Conservation (phyloP, 2,329 filamentous ascomycete species). For the Trichophaea hybrida region DNA sequence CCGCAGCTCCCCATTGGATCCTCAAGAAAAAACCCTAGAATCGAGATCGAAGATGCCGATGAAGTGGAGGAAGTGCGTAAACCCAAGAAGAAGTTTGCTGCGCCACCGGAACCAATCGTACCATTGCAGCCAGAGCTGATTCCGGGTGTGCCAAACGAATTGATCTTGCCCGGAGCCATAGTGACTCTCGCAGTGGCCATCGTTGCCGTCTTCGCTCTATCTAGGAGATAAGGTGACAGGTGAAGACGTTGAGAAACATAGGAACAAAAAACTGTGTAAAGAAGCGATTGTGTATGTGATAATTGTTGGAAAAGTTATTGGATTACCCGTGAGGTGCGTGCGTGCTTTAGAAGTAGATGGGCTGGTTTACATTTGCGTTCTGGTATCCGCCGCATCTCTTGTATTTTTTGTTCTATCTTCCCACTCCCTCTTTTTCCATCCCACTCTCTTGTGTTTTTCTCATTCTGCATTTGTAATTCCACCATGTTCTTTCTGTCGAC, state of each 20-base stretch:
- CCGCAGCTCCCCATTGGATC: constrained; percentile 30
- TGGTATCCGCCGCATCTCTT: not conserved
- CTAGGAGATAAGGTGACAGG: constrained; percentile 36
- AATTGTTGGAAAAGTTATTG: not conserved
- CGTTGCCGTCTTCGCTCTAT: constrained; percentile 79
- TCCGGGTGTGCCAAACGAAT: constrained; percentile 80
- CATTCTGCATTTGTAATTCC: not conserved
- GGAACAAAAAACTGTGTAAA: not conserved
- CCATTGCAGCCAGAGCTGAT: constrained; percentile 49
- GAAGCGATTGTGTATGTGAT: not conserved
- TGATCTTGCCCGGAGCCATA: constrained; percentile 84
- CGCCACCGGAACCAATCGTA: constrained; percentile 15
- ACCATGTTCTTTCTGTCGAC: not conserved
- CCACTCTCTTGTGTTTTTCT: not conserved
- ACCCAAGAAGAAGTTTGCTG: constrained; percentile 36
- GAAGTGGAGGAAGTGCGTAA: constrained; percentile 37
- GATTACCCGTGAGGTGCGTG: not conserved
- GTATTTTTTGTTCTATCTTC: not conserved
- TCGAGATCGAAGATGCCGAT: constrained; percentile 29
- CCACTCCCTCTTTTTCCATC: not conserved
- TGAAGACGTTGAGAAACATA: not conserved
- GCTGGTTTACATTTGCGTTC: not conserved
- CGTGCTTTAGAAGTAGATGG: constrained; percentile 2
- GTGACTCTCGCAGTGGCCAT: constrained; percentile 92
- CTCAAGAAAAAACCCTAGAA: constrained; percentile 29